Evolutionary conservation across 768 basidiomycete species (phyloP).

Genomic region (Leccinellum albellum): DNA sequence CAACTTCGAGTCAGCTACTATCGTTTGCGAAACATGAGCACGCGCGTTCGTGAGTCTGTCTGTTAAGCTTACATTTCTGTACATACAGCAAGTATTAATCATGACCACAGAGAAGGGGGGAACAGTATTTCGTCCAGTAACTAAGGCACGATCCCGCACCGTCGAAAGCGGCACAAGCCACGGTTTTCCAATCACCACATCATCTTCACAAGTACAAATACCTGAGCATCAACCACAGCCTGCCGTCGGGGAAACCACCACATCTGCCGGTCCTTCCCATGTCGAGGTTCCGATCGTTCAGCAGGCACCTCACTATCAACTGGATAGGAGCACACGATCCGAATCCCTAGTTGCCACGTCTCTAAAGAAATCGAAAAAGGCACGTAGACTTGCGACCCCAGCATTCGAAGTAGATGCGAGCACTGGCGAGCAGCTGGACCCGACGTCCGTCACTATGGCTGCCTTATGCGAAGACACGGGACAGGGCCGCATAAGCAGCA

Average conservation of each 20-base stretch:
- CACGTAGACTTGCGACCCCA: slow-evolving; percentile 48
- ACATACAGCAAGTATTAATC: slow-evolving; percentile 3
- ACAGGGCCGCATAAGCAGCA: slow-evolving; percentile 74
- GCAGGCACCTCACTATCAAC: slow-evolving; percentile 6
- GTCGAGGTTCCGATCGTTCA: slow-evolving; percentile 13
- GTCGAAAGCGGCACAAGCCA: slow-evolving; percentile 18
- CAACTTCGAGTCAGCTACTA: not conserved
- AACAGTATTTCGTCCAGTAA: slow-evolving; percentile 65
- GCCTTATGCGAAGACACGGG: slow-evolving; percentile 73
- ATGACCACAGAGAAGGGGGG: slow-evolving; percentile 60
- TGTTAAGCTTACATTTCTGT: not conserved
- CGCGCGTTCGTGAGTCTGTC: slow-evolving; percentile 56
- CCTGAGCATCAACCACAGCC: not conserved
- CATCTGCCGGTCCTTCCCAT: slow-evolving; percentile 9
- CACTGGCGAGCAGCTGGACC: slow-evolving; percentile 76
- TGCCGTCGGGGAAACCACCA: not conserved
- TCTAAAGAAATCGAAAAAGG: slow-evolving; percentile 34
- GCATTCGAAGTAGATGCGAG: slow-evolving; percentile 56
- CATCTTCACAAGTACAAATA: slow-evolving; percentile 12
- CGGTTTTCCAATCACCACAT: slow-evolving; percentile 16
- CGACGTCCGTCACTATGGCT: slow-evolving; percentile 83
- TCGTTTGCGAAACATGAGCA: slow-evolving; percentile 33
- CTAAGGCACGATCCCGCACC: slow-evolving; percentile 49
- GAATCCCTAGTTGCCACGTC: slow-evolving; percentile 13
- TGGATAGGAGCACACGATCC: slow-evolving; percentile 19